Evolutionary conservation across 2,329 filamentous ascomycete species (phyloP).

Genomic region (Talaromyces albobiverticillius): DNA sequence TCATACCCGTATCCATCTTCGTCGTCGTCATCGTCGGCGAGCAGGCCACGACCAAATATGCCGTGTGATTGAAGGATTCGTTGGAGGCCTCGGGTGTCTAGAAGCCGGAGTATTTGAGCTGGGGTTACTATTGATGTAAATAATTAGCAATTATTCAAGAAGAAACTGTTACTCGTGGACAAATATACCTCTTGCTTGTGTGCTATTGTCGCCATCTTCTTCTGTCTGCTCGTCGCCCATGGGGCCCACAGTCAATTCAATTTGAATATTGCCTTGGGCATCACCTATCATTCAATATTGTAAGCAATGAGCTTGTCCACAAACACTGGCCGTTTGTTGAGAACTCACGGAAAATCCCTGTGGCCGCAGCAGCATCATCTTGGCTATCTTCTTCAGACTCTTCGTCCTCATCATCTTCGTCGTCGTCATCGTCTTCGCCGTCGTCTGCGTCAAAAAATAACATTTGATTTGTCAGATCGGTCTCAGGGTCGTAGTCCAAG

Average conservation of each 20-base stretch:
- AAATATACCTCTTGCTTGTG: conserved; percentile 11
- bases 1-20: conserved; percentile 19
- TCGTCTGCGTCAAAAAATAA: conserved; percentile 36
- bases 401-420: conserved; percentile 34
- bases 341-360: conserved; percentile 5
- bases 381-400: conserved; percentile 20
- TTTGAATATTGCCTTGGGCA: conserved; percentile 25
- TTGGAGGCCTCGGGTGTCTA: conserved; percentile 53
- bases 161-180: background rate
- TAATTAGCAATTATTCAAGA: conserved; percentile 3
- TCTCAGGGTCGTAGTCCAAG: conserved; percentile 49
- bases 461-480: conserved; percentile 36
- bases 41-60: conserved; percentile 21
- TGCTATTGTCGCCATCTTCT: conserved; percentile 14
- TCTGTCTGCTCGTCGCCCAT: conserved; percentile 18
- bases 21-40: conserved; percentile 29
- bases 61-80: conserved; percentile 47
- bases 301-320: background rate
- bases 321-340: background rate
- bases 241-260: conserved; percentile 29
- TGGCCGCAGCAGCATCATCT: background rate
- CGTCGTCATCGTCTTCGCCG: conserved; percentile 37
- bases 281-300: conserved; percentile 12
- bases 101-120: conserved; percentile 51
- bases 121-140: conserved; percentile 27